Percentiles rank a stretch among this genome's conserved stretches.
phyloP scores from a whole-genome alignment of 2,329 filamentous ascomycete species.

The Myriosclerotinia duriaeana region DNA sequence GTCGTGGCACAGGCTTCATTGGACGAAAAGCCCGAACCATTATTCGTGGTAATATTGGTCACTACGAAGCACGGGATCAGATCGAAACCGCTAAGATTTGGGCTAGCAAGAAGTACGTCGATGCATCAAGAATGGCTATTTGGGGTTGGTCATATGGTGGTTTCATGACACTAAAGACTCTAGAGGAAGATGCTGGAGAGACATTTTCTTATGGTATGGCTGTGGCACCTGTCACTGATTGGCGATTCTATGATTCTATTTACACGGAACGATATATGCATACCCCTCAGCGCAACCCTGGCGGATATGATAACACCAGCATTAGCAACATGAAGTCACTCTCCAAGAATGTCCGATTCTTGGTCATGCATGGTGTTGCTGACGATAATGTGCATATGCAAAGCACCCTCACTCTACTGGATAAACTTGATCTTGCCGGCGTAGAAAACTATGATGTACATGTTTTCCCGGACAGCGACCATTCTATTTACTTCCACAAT shows the following conservation, averaged over 20 bases:
- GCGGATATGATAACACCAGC: conserved; percentile 73
- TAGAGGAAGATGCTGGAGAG: conserved; percentile 83
- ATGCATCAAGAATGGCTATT: conserved; percentile 78
- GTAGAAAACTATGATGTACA: conserved; percentile 96
- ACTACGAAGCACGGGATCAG: conserved; percentile 84
- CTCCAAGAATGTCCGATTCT: conserved; percentile 75
- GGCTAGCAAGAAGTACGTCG: conserved; percentile 78
- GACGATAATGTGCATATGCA: conserved; percentile 99
- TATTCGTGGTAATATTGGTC: conserved; percentile 79
- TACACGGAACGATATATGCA: conserved; percentile 99
- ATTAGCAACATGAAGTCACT: conserved; percentile 75
- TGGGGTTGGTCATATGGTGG: conserved; percentile 99
- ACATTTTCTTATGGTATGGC: conserved; percentile 98
- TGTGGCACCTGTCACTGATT: conserved; percentile 97
- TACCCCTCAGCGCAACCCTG: conserved; percentile 77
- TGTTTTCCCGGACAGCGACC: conserved; percentile 94
- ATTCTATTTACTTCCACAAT: conserved; percentile 92
- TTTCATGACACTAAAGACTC: conserved; percentile 90
- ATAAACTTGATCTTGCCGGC: conserved; percentile 76
- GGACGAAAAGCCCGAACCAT: conserved; percentile 81
- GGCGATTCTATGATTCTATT: conserved; percentile 91
- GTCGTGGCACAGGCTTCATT: conserved; percentile 86
- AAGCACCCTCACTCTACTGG: conserved; percentile 83
- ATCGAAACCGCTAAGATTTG: conserved; percentile 87
- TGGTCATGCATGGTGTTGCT: conserved; percentile 93